Conservation (phyloP, 768 basidiomycete species). For the Leccinum arenicola region DNA sequence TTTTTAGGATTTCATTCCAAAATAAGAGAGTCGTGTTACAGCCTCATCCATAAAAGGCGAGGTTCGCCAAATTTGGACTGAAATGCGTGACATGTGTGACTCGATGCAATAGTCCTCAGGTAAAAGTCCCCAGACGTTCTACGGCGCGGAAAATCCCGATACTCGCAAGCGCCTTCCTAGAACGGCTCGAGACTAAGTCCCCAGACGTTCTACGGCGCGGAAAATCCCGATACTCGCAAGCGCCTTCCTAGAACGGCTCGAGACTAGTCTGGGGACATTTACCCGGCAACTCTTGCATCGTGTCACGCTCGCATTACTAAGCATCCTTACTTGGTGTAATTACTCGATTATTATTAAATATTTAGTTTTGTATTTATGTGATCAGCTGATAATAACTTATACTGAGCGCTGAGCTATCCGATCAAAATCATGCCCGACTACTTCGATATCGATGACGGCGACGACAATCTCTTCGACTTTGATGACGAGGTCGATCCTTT, state of each 20-base stretch:
- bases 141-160: background rate
- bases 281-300: no score
- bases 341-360: no score
- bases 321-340: no score
- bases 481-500: no score
- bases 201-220: background rate
- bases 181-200: background rate
- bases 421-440: no score
- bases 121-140: background rate
- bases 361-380: no score
- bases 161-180: background rate
- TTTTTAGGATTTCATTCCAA: background rate
- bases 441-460: no score
- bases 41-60: background rate
- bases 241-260: background rate
- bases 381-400: no score
- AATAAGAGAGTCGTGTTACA: background rate
- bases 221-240: background rate
- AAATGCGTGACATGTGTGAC: background rate
- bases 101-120: background rate
- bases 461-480: no score
- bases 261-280: no score
- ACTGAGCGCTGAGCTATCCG: no score
- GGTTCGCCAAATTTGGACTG: background rate
- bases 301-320: no score